Evolutionary conservation across 2,329 filamentous ascomycete species (phyloP), one percentile per base, ranked within the genome.

Genomic region (Phaeosphaeriaceae sp.): DNA sequence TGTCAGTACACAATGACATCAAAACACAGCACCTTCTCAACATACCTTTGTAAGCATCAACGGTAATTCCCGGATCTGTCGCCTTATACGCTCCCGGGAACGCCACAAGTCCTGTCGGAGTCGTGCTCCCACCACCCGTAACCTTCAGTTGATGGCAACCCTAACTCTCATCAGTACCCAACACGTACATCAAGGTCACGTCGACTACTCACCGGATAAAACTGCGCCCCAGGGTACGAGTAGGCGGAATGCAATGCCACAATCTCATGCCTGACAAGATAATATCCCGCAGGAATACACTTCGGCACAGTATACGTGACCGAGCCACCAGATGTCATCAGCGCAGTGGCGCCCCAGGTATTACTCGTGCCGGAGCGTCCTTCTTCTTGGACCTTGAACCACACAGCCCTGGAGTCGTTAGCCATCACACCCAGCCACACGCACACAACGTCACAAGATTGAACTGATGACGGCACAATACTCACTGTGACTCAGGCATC

Each of bases 241-340:
- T 73, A 80, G 1, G 76, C 72, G 2, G 82, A 64, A 71, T 86
- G 84, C 51, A 87, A 78, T 3, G 84, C 85, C 58, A 86, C 82
- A 66, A 85, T 81, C 71, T 87, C 85, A 65, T 87, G 85, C 49
- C 85, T 83, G 22, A 87, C 84, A 54, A 87, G 82, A 72, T 87
- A 86, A 78, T 84, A 84, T 1, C 85, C 85, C 0, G 80, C 73
- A 45, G 80, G 76, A 41, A 87, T 77, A 73, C 82, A 85, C 15
- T 76, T 75, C 3, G 85, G 85, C 62, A 87, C 83, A n/a, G 80
- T 84, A 77, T 86, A 87, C 45, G 76, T 75, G 58, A 81, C 79
- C 1, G 74, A 67, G 60, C 80, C 82, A 36, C 77, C 79, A 9
- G 76, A 67, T 15, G 75, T 76, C 78, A 83, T 83, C 7, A 84